These are phyloP conservation scores for Tillandsia fasciculata DNA, from an alignment of 176 grass and related monocot genomes.

Conservation along the genomic window DNA sequence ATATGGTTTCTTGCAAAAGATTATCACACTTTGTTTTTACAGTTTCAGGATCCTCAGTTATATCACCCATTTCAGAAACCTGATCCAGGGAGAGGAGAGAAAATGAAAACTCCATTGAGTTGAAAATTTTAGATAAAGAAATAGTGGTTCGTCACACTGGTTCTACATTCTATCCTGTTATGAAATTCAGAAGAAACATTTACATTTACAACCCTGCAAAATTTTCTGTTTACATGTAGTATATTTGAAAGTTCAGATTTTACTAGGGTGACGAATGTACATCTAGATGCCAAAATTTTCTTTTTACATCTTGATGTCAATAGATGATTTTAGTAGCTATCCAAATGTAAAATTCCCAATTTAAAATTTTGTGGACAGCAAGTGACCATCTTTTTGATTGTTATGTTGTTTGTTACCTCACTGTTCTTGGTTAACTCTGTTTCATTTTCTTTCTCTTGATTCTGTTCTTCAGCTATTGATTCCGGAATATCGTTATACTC, in stretches of 20 bases:
- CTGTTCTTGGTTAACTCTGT: neutral
- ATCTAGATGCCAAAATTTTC: too few relatives aligned
- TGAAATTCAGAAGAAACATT: neutral
- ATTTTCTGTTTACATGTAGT: too few relatives aligned
- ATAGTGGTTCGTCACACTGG: neutral
- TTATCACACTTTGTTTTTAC: constrained; percentile 8
- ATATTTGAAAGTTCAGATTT: too few relatives aligned
- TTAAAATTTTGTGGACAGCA: too few relatives aligned
- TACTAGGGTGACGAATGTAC: too few relatives aligned
- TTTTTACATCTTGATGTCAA: too few relatives aligned
- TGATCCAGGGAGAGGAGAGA: neutral
- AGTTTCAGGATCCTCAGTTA: constrained; percentile 7
- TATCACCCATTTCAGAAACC: constrained; percentile 6
- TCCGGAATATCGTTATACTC: constrained; percentile 10
- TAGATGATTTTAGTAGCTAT: too few relatives aligned
- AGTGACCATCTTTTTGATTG: neutral
- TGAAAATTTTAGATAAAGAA: neutral
- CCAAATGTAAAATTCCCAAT: too few relatives aligned
- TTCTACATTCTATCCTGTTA: constrained; percentile 2
- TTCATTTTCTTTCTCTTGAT: neutral
- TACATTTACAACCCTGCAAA: too few relatives aligned
- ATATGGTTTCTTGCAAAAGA: neutral
- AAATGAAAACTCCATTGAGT: neutral
- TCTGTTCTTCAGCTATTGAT: constrained; percentile 4
- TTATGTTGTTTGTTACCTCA: neutral